Base-by-base conservation (phyloP, 23 red algal genomes). In the Gracilaria caudata region DNA sequence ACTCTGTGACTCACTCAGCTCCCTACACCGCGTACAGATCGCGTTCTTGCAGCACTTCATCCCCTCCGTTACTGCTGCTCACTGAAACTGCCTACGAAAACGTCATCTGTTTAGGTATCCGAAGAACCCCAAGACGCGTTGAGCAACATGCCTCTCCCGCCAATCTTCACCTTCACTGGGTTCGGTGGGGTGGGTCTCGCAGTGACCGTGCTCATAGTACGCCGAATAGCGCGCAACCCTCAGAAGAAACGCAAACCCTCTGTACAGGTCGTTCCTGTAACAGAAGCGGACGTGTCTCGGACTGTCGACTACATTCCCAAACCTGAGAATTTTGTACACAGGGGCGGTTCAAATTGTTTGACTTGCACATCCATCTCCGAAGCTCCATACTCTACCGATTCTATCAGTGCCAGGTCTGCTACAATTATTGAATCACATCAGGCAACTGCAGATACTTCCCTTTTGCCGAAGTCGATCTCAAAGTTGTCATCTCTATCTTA, bases 181-280 rank as follows among this genome's bases (percentile, higher is more conserved):
- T 44, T 86, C 24, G 65, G 82, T 38, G 65, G 82, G 34, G 17
- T 86, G 1, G 46, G 44, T 70, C 38, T 86, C 28, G 82, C 82
- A 24, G 51, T 86, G 51, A 71, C 82, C 11, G 65, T 64, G 24
- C 58, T 68, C 41, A n/a, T 86, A 41, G 33, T 86, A 25, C 82
- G 82, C 5, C 82, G 51, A 51, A 25, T 86, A 75, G 70, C 70
- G 13, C 37, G 70, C 37, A 49, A 49, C 3, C 40, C 21, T 46
- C 37, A 25, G 20, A 49, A 43, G 40, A 75, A 75, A 49, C 38
- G 38, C 24, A 9, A 25, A 9, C 0, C 37, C 21, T 49, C 70
- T 23, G 20, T 39, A 46, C 70, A 46, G n/a, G 38, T 75, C 12
- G 25, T 75, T 47, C 13, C 23, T 16, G 32, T 14, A 66, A 0